Percentiles rank a stretch among this genome's conserved stretches.
Evolutionary conservation across 371 early-diverging fungal species (phyloP).

Genomic region (Circinella umbellata): DNA sequence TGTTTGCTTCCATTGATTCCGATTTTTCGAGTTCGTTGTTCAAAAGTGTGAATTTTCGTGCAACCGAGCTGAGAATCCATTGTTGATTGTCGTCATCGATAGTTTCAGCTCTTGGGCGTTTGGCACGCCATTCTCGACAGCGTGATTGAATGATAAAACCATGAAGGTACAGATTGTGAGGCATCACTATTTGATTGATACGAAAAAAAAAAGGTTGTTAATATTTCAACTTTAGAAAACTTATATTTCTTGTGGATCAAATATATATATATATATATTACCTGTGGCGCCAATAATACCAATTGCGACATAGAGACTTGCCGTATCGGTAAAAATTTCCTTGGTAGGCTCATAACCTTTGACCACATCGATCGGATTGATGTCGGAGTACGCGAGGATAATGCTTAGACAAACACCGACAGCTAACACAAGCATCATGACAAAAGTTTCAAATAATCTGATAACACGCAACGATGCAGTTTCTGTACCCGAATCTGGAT

Average conservation of each 20-base stretch:
- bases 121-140: constrained; percentile 38
- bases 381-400: constrained; percentile 63
- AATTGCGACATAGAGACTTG: constrained; percentile 73
- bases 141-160: constrained; percentile 71
- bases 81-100: neutral
- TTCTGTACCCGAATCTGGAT: constrained; percentile 22
- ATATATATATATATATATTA: constrained; percentile 8
- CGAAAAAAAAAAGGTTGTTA: neutral
- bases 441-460: constrained; percentile 69
- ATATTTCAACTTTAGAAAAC: too few species aligned
- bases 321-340: constrained; percentile 64
- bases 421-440: constrained; percentile 68
- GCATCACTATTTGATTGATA: constrained; percentile 45
- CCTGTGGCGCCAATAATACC: constrained; percentile 88
- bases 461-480: constrained; percentile 48
- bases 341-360: constrained; percentile 71
- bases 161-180: constrained; percentile 83
- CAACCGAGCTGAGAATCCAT: neutral
- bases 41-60: neutral
- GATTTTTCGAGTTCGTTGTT: neutral
- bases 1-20: neutral
- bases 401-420: constrained; percentile 76
- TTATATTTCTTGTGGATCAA: too few species aligned
- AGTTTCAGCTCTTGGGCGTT: constrained; percentile 27
- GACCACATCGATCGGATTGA: constrained; percentile 65